A percentile compares a stretch with the other conserved stretches of the same genome.
Conservation (phyloP, 495 filamentous ascomycete species). For the Penicillium psychrofluorescens region DNA sequence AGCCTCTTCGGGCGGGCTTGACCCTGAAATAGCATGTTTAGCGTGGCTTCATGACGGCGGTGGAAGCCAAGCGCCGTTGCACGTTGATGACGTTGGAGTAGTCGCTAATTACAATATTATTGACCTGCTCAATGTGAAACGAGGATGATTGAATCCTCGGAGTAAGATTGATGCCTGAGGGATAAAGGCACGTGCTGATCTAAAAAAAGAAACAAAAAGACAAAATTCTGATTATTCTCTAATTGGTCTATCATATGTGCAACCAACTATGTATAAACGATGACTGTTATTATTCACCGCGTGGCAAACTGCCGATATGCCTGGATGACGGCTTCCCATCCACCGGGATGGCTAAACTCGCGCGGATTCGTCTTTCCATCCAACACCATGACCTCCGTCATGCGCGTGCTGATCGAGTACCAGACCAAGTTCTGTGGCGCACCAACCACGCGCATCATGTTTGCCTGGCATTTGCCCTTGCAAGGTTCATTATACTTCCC, state of each 20-base stretch:
- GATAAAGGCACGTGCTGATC: no score
- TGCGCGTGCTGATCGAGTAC: constrained; percentile 37
- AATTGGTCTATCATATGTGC: background rate
- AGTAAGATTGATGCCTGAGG: no score
- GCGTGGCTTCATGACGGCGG: no score
- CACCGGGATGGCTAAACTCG: constrained; percentile 39
- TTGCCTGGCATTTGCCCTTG: constrained; percentile 32
- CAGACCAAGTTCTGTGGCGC: constrained; percentile 26
- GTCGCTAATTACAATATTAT: no score
- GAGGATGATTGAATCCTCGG: no score
- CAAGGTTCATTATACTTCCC: constrained; percentile 27
- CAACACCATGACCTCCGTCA: constrained; percentile 34
- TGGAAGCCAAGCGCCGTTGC: no score
- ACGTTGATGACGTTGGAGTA: no score
- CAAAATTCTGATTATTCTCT: no score
- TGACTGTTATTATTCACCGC: constrained; percentile 8
- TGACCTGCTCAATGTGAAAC: no score
- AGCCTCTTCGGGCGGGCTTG: no score
- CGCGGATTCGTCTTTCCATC: constrained; percentile 22
- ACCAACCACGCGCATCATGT: constrained; percentile 32
- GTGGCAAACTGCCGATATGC: constrained; percentile 25
- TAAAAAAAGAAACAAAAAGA: no score
- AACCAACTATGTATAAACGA: constrained; percentile 1
- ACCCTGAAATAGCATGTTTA: no score
- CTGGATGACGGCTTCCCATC: constrained; percentile 50